Evolutionary conservation across 345 rosid species (phyloP).

Genomic region (Populus deltoides): DNA sequence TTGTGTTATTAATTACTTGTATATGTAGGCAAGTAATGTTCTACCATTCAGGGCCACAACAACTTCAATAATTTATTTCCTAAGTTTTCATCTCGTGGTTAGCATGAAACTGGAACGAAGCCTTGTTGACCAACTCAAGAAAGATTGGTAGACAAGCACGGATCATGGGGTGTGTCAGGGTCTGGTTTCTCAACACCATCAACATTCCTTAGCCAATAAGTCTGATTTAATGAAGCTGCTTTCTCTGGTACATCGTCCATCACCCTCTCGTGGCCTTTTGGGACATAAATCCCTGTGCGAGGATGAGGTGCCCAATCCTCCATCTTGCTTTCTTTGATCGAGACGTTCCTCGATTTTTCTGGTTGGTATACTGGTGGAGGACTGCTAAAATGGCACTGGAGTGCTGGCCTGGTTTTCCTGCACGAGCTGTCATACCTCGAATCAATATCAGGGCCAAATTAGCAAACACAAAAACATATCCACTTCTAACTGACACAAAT

Average conservation of each 20-base stretch:
- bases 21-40: no score
- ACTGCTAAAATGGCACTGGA: neutral
- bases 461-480: neutral
- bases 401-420: constrained; percentile 9
- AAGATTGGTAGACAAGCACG: neutral
- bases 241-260: constrained; percentile 53
- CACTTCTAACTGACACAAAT: neutral
- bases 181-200: constrained; percentile 50
- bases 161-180: constrained; percentile 16
- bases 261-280: constrained; percentile 58
- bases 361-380: neutral
- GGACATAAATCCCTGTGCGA: constrained; percentile 60
- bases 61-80: neutral
- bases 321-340: neutral
- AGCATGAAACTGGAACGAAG: neutral
- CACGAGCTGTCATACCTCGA: neutral
- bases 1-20: neutral
- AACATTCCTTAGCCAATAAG: constrained; percentile 51
- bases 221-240: constrained; percentile 47
- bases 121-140: neutral
- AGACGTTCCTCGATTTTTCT: neutral
- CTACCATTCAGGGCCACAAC: neutral
- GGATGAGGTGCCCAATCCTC: constrained; percentile 62
- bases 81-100: neutral
- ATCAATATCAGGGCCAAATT: neutral